A percentile compares a stretch with the other conserved stretches of the same genome.
These are phyloP conservation scores for Geosmithia morbida DNA, from an alignment of 2,329 filamentous ascomycete species.

Conservation along the genomic window DNA sequence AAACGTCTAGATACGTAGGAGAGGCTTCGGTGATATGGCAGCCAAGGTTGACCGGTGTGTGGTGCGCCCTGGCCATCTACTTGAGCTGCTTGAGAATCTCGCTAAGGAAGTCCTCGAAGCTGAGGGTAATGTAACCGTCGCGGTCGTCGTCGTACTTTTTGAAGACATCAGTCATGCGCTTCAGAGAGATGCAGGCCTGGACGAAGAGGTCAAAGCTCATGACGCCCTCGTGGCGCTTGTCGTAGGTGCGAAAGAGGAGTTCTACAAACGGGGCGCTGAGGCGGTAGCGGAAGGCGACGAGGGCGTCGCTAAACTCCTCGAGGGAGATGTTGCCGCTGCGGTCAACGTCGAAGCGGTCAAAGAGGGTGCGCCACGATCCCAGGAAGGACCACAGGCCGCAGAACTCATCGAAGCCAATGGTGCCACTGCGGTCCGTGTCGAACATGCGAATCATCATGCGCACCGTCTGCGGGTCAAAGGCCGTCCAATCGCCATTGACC, in stretches of 20 bases:
- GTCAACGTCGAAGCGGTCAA: slow-evolving; percentile 90
- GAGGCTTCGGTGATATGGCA: background rate
- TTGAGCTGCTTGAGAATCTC: slow-evolving; percentile 50
- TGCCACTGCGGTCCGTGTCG: slow-evolving; percentile 76
- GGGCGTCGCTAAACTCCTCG: slow-evolving; percentile 75
- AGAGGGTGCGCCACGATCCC: slow-evolving; percentile 83
- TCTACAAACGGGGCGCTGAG: slow-evolving; percentile 73
- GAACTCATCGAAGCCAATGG: slow-evolving; percentile 91
- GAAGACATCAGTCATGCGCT: slow-evolving; percentile 98
- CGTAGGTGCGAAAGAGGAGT: slow-evolving; percentile 78
- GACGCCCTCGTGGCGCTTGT: slow-evolving; percentile 54
- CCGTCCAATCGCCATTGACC: slow-evolving; percentile 90
- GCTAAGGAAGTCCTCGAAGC: slow-evolving; percentile 68
- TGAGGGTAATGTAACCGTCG: slow-evolving; percentile 79
- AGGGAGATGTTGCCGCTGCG: slow-evolving; percentile 75
- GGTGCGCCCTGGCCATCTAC: slow-evolving; percentile 10
- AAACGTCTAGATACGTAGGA: background rate
- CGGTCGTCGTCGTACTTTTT: slow-evolving; percentile 97
- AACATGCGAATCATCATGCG: slow-evolving; percentile 99
- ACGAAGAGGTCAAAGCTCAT: slow-evolving; percentile 96
- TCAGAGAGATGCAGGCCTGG: slow-evolving; percentile 89
- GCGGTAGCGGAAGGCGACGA: slow-evolving; percentile 87
- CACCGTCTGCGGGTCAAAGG: slow-evolving; percentile 87
- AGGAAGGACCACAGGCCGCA: slow-evolving; percentile 94
- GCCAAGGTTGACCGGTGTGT: no score